Conservation (phyloP, 2,329 filamentous ascomycete genomes). For the Hortaea sp. region DNA sequence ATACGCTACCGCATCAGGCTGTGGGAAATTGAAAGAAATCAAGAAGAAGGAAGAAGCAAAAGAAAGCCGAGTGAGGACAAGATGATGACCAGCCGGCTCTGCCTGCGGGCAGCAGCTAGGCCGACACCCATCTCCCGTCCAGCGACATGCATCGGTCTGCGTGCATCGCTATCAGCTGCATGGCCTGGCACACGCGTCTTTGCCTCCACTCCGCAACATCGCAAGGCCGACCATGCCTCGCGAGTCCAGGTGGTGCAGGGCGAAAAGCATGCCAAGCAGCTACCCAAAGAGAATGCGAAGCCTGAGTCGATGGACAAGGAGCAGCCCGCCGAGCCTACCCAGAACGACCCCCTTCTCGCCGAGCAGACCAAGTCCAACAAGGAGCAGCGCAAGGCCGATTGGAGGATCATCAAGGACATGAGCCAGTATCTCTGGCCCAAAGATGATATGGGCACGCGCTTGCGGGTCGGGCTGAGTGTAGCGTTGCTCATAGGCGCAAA, state of each 20-base stretch:
- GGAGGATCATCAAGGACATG: conserved; percentile 99
- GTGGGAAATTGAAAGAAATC: no score
- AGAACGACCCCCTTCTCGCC: conserved; percentile 49
- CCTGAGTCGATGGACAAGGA: conserved; percentile 26
- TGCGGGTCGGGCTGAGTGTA: conserved; percentile 78
- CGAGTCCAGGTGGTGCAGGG: conserved; percentile 16
- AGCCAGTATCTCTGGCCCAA: conserved; percentile 92
- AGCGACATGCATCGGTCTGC: conserved; percentile 4
- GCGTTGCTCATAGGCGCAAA: conserved; percentile 79
- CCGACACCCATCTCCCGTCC: conserved; percentile 5
- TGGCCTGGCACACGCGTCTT: conserved; percentile 30
- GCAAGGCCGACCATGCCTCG: conserved; percentile 29
- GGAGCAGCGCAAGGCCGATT: conserved; percentile 92
- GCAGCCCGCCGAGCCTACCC: conserved; percentile 22
- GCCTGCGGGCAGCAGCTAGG: conserved; percentile 13
- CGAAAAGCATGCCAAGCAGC: conserved; percentile 17
- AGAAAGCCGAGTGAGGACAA: background rate
- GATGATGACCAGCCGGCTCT: conserved; percentile 20
- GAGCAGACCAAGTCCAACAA: conserved; percentile 59
- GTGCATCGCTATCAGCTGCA: conserved; percentile 1
- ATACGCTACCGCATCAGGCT: background rate
- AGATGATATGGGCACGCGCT: conserved; percentile 67
- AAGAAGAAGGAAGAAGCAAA: no score
- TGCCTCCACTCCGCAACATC: conserved; percentile 32
- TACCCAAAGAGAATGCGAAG: conserved; percentile 21